Percentiles rank a stretch among this genome's conserved stretches.
phyloP scores from a whole-genome alignment of 2,329 filamentous ascomycete species.

The Aaosphaeria pasadenensis region DNA sequence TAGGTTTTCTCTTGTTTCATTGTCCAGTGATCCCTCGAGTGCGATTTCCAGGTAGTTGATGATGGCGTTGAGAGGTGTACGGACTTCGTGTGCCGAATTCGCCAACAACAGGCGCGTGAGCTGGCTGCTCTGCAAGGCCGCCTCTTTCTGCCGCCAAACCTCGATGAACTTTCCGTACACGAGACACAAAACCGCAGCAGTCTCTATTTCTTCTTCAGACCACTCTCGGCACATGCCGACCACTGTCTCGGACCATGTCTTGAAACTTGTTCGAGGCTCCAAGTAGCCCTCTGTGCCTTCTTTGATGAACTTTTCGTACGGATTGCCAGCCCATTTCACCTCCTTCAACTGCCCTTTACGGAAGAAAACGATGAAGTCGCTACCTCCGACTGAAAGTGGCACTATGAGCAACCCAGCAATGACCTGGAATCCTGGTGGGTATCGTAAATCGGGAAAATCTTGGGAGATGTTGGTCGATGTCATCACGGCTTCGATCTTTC shows the following conservation, averaged over 20 bases:
- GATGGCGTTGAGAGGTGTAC: constrained; percentile 87
- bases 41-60: constrained; percentile 95
- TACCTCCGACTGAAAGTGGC: constrained; percentile 70
- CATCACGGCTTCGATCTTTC: constrained; percentile 69
- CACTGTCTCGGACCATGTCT: constrained; percentile 76
- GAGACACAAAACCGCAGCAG: constrained; percentile 79
- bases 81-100: constrained; percentile 88
- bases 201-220: constrained; percentile 86
- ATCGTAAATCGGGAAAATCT: constrained; percentile 80
- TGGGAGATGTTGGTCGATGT: constrained; percentile 71
- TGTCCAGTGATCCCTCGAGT: constrained; percentile 73
- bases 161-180: constrained; percentile 91
- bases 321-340: constrained; percentile 84
- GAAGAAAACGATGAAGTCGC: constrained; percentile 89
- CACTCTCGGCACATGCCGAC: constrained; percentile 81
- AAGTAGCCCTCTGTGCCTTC: constrained; percentile 71
- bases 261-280: constrained; percentile 77
- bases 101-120: constrained; percentile 75
- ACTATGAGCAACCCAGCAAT: constrained; percentile 81
- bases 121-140: constrained; percentile 75
- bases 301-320: constrained; percentile 74
- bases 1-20: constrained; percentile 81
- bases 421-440: constrained; percentile 72
- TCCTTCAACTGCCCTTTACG: constrained; percentile 72
- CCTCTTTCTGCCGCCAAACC: constrained; percentile 89